Evolutionary conservation across 73 alveolate species (phyloP).

Genomic region (Tetrahymena borealis): DNA sequence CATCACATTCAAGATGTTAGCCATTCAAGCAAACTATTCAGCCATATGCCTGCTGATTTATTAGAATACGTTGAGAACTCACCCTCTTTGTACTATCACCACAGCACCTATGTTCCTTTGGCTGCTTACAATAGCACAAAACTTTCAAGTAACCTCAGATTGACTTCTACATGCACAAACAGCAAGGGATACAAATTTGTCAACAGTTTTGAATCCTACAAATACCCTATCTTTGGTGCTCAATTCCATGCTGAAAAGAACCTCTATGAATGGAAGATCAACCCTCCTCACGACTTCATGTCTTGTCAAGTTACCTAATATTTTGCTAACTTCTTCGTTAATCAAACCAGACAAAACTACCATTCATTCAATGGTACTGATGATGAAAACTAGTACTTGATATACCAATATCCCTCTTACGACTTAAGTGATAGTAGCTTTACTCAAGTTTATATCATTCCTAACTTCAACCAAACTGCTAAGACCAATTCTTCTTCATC

Average conservation of each 20-base stretch:
- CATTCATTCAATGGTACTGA: background rate
- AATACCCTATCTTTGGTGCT: constrained; percentile 47
- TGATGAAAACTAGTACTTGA: background rate
- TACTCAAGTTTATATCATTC: background rate
- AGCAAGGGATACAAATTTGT: constrained; percentile 38
- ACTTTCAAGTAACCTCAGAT: background rate
- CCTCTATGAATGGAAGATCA: constrained; percentile 21
- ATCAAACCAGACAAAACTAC: constrained; percentile 24
- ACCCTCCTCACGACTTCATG: constrained; percentile 6
- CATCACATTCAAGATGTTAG: background rate
- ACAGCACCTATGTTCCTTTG: background rate
- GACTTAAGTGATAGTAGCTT: background rate
- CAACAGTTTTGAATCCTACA: constrained; percentile 38
- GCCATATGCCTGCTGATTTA: background rate
- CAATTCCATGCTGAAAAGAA: constrained; percentile 57
- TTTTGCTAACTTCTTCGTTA: constrained; percentile 40
- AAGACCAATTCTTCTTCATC: background rate
- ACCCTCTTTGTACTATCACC: background rate
- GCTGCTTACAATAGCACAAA: background rate
- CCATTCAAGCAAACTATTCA: background rate
- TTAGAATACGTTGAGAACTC: background rate
- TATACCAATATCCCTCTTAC: background rate
- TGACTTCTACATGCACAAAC: background rate
- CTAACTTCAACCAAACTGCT: background rate
- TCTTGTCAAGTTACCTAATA: constrained; percentile 25